Base-by-base conservation (phyloP, 108 stramenopile genomes). In the Nitzschia palea region DNA sequence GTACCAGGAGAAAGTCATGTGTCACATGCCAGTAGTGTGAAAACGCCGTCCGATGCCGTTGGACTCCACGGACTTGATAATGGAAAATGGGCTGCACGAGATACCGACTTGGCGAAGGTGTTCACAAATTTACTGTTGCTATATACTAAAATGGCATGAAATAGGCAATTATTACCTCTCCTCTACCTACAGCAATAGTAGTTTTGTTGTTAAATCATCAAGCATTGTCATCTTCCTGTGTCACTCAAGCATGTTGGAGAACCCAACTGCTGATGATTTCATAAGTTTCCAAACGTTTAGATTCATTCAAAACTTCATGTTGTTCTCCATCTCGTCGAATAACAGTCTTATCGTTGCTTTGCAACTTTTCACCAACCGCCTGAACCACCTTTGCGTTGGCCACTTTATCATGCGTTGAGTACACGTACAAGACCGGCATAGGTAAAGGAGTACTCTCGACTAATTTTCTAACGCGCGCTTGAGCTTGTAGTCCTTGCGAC, bases 261-360 rank as follows among this genome's bases (percentile, higher is more conserved):
- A 64, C 47, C 71, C 71, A 71, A 8, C 54, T 23, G 33, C 40
- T 31, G 45, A 71, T 64, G 43, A 55, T 53, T 17, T 44, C 40
- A 48, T 51, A 71, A n/a, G 34, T 3, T 36, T 64, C 62, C 9
- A 15, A 3, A 15, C 71, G 61, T 5, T 64, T 55, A 12, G 50
- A 18, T 44, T 71, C 71, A 40, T 71, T 71, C 56, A 55, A 36
- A 10, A 71, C 44, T 56, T 71, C 71, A 55, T 71, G 71, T 29
- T 63, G 15, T 28, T 64, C 71, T 2, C 42, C 60, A 29, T 62
- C 32, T 10, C 62, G 53, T 22, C 34, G 37, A 28, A 55, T 6
- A 23, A 55, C 37, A 3, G 62, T 63, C 43, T 63, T 71, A 54
- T 64, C 62, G 1, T 56, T 47, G 15, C 27, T 35, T 44, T 63